These are phyloP conservation scores for Raffaelea albimanens DNA, from an alignment of 2,329 filamentous ascomycete genomes.

Conservation along the genomic window DNA sequence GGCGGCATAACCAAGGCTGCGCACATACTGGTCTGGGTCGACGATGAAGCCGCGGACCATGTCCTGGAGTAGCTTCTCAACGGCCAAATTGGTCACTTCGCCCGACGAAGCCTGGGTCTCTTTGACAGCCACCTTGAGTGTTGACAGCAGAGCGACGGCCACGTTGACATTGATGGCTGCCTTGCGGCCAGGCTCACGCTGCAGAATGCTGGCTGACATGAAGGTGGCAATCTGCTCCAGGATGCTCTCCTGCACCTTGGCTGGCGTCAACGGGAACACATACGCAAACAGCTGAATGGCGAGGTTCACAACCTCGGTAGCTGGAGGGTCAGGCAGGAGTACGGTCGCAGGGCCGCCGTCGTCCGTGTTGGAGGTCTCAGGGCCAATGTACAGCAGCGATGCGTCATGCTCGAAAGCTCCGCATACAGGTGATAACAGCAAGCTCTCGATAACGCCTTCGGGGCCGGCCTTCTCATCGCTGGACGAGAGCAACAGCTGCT, in stretches of 20 bases:
- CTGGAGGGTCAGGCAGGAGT: conserved; percentile 62
- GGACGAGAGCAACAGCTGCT: conserved; percentile 19
- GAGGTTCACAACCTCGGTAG: conserved; percentile 89
- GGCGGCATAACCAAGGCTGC: conserved; percentile 75
- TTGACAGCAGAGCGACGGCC: conserved; percentile 68
- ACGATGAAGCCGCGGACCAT: conserved; percentile 63
- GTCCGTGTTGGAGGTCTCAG: neutral
- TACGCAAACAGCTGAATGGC: conserved; percentile 91
- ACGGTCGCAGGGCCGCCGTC: neutral
- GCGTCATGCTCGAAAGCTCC: conserved; percentile 85
- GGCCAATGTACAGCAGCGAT: conserved; percentile 49
- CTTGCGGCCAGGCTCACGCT: conserved; percentile 79
- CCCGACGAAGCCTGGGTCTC: conserved; percentile 67
- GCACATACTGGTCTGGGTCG: conserved; percentile 76
- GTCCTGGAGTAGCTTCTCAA: conserved; percentile 78
- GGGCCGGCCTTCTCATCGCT: conserved; percentile 45
- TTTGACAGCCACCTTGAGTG: conserved; percentile 74
- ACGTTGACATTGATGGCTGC: conserved; percentile 89
- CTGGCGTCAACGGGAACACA: conserved; percentile 76
- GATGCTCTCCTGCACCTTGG: conserved; percentile 92
- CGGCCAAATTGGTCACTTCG: conserved; percentile 62
- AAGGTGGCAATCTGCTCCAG: conserved; percentile 90
- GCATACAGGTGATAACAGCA: conserved; percentile 63
- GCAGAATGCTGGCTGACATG: conserved; percentile 67
- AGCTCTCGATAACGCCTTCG: conserved; percentile 54